Base-by-base conservation (phyloP, 352 stramenopile genomes). In the Globisporangium splendens region DNA sequence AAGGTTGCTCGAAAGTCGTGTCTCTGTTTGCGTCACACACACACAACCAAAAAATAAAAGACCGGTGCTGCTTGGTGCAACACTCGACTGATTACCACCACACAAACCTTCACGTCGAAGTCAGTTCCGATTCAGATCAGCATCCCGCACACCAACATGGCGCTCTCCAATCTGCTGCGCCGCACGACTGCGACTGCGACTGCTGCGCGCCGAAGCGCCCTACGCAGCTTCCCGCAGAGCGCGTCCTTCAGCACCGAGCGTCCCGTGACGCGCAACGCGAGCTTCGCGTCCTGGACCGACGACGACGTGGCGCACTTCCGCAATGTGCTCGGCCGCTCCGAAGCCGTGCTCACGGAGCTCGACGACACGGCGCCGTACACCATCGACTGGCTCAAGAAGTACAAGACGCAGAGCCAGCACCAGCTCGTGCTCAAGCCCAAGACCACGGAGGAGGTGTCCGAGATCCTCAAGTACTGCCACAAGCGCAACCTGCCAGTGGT, bases 391-490 rank as follows among this genome's bases (percentile, higher is more conserved):
- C 79, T 91, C 22, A 80, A 91, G 53, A 95, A 96, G 61, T 96
- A 91, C 74, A 79, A 88, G 55, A 71, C 73, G 11, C 35, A 59
- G 42, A 87, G 70, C 59, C 67, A 46, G 42, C 79, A 77, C 52
- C 69, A 86, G 50, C 80, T 96, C 58, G 91, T 96, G 59, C 72
- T 96, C n/a, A 85, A 86, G 33, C 92, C 92, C 42, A 80, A 88
- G 59, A 96, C 76, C 8, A 97, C 88, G 0, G 78, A 91, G 43
- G 73, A 98, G 55, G 86, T 98, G 35, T 87, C 85, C 1, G 66
- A 72, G 17, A 79, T 99, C 21, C 77, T 99, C 39, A 72, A 80
- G 61, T 96, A 98, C 72, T 99, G 96, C 72, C 83, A 98, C 68
- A 67, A 92, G 28, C 73, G 87, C 43, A 65, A 73, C 8, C 69